A percentile compares a stretch with the other conserved stretches of the same genome.
These are phyloP conservation scores for Beta corolliflora DNA, from an alignment of 179 eudicot species.

Conservation along the genomic window DNA sequence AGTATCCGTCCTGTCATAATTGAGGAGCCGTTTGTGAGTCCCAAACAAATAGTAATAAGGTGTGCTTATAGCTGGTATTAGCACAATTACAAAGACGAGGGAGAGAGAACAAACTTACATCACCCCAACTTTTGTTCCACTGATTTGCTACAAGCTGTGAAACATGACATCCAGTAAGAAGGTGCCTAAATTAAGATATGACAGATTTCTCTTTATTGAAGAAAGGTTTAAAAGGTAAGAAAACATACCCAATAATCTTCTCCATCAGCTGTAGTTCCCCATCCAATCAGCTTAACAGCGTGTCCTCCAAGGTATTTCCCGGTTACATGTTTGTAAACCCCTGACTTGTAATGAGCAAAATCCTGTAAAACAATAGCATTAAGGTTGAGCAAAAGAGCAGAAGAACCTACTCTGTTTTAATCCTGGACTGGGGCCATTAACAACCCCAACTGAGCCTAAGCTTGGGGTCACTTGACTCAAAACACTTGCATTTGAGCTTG, in stretches of 20 bases:
- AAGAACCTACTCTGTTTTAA: not conserved
- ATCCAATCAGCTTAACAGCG: constrained; percentile 96
- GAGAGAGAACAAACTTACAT: constrained; percentile 52
- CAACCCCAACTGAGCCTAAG: no score
- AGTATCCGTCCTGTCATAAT: constrained; percentile 77
- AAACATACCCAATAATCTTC: constrained; percentile 85
- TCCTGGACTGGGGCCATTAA: not conserved
- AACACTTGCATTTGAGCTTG: no score
- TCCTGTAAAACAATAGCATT: constrained; percentile 48
- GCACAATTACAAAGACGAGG: not conserved
- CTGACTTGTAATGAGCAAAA: constrained; percentile 95
- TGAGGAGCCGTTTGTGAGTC: not conserved
- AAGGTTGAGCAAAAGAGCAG: not conserved
- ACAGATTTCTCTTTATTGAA: not conserved
- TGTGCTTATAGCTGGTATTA: not conserved
- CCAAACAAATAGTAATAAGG: no score
- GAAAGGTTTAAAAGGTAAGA: not conserved
- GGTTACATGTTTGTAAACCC: constrained; percentile 83
- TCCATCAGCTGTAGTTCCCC: constrained; percentile 89
- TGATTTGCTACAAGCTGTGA: constrained; percentile 90
- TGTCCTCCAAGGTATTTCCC: constrained; percentile 85
- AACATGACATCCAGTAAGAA: constrained; percentile 18
- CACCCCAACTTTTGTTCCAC: constrained; percentile 97
- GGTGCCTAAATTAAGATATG: not conserved
- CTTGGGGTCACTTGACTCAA: no score